Base-by-base conservation (phyloP, 768 basidiomycete species). In the Mrakia blollopis region DNA sequence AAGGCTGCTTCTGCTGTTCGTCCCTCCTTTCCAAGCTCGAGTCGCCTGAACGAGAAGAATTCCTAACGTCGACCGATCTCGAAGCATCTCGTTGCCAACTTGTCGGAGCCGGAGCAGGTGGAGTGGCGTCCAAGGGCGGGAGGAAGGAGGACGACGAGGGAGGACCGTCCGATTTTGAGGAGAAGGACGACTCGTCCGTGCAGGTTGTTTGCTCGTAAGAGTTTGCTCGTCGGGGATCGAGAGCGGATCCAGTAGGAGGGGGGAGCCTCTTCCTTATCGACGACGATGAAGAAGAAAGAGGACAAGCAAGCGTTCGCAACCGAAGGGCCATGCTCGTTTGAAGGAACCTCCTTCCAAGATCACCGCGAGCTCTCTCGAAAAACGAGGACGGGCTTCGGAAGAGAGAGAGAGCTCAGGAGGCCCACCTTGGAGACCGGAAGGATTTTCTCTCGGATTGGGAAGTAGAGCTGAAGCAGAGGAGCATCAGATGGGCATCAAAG, bases 91-190 rank as follows among this genome's bases (percentile, higher is more conserved):
- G 47, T 50, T 50, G 18, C 16, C 13, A 3, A 18, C 16, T 28
- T 57, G 57, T n/a, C 4, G 57, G 57, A n/a, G 28, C n/a, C 57
- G 57, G 57, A n/a, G 57, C 5, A 57, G 57, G 25, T 57, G 57
- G 28, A 11, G 57, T 13, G 14, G 7, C n/a, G 1, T 57, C 47
- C 16, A 50, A 3, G 7, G 57, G 57, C 2, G 8, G 5, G 57
- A 57, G 57, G 57, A 57, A n/a, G 57, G 57, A 57, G 25, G 57
- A 57, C n/a, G 57, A 57, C 57, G 57, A 57, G 28, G 57, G 57
- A 57, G 57, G 57, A 28, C 7, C 4, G 57, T 57, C 57, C 57
- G 57, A 57, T 57, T 57, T 57, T 57, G 57, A 28, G 50, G 23
- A 23, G 57, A 18, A 8, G 25, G 57, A 57, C 9, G n/a, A n/a